These are phyloP conservation scores for Mucor mucedo DNA, from an alignment of 371 early-diverging fungal species.

Conservation along the genomic window DNA sequence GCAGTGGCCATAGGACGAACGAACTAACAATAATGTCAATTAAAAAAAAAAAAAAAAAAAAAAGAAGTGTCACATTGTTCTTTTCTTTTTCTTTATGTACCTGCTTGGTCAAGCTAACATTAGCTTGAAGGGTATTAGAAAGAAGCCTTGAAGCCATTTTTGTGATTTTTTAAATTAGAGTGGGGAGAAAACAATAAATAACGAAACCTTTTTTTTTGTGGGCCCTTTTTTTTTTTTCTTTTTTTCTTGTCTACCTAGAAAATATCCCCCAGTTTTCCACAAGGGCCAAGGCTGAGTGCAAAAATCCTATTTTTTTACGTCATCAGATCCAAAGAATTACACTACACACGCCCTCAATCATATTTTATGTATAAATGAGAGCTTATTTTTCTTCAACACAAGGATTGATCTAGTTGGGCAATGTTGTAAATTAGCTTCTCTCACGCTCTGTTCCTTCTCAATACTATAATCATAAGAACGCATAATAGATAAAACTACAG, in stretches of 20 bases:
- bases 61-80: background rate
- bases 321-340: background rate
- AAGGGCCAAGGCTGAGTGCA: constrained; percentile 6
- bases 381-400: no score
- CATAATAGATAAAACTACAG: no score
- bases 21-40: constrained; percentile 36
- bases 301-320: background rate
- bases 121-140: constrained; percentile 37
- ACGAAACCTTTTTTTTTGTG: constrained; percentile 2
- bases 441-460: no score
- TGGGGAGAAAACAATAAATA: constrained; percentile 31
- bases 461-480: no score
- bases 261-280: constrained; percentile 5
- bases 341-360: background rate
- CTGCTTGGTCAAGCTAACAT: constrained; percentile 38
- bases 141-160: constrained; percentile 42
- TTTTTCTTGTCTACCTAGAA: background rate
- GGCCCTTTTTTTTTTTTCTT: constrained; percentile 1
- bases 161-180: constrained; percentile 16
- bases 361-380: no score
- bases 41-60: constrained; percentile 3
- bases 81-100: constrained; percentile 7
- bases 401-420: no score
- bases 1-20: constrained; percentile 60
- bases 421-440: no score